Evolutionary conservation across 805 yeast species (phyloP), one percentile per base, ranked within the genome.

Genomic region (Kluyveromyces dobzhanskii): DNA sequence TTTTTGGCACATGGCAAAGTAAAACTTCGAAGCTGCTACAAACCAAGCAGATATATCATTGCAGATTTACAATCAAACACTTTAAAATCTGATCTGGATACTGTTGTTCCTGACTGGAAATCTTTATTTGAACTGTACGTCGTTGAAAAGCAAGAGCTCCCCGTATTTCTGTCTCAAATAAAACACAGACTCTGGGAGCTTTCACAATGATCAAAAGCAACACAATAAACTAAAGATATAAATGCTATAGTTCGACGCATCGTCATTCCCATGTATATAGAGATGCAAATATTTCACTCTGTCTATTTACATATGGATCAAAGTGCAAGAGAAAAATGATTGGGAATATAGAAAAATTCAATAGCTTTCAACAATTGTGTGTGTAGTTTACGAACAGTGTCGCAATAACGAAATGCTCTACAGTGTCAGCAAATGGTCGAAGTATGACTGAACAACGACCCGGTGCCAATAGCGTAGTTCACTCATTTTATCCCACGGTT

Each of bases 141-240:
- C 2, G 65, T 67, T 30, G 81, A 81, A 30, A 73, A 76, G 46
- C 72, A 71, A 21, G 85, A 83, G 47, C 73, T 85, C 12, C 83
- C 92, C 0, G 81, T 94, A 46, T 80, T 86, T 47, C 62, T 86
- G 39, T 78, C 88, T 42, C 85, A 88, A 1, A 61, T 86, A 44
- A 83, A 77, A 31, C 62, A 86, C 39, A 80, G 75, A 53, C 56
- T 85, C 12, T 79, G 74, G 61, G 82, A 80, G 37, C 16, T n/a
- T 7, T 27, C 30, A 32, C n/a, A n/a, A n/a, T n/a, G n/a, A n/a
- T n/a, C 7, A 29, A 17, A n/a, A 29, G 16, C 27, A n/a, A 28
- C 29, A 13, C n/a, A 4, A 13, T 13, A 25, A 4, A 3, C 13
- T 25, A 25, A 25, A 3, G 13, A 13, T 25, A 25, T 25, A 25